These are phyloP conservation scores for Malassezia vespertilionis DNA, from an alignment of 1,284 basidiomycete genomes.

Conservation along the genomic window DNA sequence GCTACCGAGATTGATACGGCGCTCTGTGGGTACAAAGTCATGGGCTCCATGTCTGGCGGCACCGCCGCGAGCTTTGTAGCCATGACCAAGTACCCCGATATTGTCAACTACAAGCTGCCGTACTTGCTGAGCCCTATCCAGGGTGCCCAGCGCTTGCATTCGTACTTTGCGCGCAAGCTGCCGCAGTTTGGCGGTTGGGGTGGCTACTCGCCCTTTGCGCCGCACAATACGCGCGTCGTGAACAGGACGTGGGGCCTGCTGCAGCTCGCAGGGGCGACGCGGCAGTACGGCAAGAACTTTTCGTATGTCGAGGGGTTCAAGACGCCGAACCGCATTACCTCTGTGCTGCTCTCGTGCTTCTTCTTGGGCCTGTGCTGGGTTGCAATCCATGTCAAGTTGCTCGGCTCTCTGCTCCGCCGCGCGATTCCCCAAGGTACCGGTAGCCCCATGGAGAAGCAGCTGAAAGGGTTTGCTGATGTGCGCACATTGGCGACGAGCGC, in stretches of 20 bases:
- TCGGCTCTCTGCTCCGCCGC: background rate
- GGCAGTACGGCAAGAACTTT: slow-evolving; percentile 52
- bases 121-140: slow-evolving; percentile 23
- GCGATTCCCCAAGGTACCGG: slow-evolving; percentile 14
- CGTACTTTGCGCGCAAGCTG: slow-evolving; percentile 53
- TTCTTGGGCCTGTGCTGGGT: slow-evolving; percentile 2
- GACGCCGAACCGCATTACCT: slow-evolving; percentile 36
- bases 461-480: slow-evolving; percentile 12
- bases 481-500: slow-evolving; percentile 48
- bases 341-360: slow-evolving; percentile 5
- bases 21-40: slow-evolving; percentile 49
- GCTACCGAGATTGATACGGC: slow-evolving; percentile 24
- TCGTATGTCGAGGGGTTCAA: slow-evolving; percentile 63
- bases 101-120: slow-evolving; percentile 57
- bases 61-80: slow-evolving; percentile 56
- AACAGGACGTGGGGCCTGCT: slow-evolving; percentile 68
- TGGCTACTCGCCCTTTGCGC: slow-evolving; percentile 57
- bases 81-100: slow-evolving; percentile 49
- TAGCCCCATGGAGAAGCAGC: slow-evolving; percentile 14
- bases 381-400: background rate
- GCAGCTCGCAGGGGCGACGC: slow-evolving; percentile 47
- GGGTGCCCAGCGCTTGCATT: slow-evolving; percentile 41
- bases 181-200: slow-evolving; percentile 53
- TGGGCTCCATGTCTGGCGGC: slow-evolving; percentile 59
- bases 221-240: slow-evolving; percentile 59